A percentile compares a stretch with the other conserved stretches of the same genome.
phyloP scores from a whole-genome alignment of 2,329 filamentous ascomycete genomes.

The Fusarium bulbicola region DNA sequence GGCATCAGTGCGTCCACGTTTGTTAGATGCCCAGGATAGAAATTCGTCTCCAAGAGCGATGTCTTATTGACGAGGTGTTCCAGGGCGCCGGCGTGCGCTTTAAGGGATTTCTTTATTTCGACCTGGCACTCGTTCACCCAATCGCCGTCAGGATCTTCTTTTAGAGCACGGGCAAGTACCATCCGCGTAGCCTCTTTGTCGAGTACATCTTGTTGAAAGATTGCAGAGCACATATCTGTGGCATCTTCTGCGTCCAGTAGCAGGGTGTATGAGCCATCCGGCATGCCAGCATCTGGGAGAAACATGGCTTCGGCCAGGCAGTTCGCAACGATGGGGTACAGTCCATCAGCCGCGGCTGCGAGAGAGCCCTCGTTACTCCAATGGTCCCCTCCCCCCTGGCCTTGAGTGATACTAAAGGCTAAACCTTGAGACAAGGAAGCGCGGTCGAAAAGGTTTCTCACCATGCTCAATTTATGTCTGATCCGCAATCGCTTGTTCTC shows the following conservation, averaged over 20 bases:
- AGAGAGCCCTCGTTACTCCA: too few relatives aligned
- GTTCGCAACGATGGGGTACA: not conserved
- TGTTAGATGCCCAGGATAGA: not conserved
- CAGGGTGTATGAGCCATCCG: not conserved
- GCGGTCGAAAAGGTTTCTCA: not conserved
- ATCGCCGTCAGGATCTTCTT: not conserved
- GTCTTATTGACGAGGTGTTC: not conserved
- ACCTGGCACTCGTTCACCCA: not conserved
- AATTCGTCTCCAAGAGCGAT: not conserved
- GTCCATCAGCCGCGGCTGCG: too few relatives aligned
- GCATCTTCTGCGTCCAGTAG: not conserved
- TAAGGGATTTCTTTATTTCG: too few relatives aligned
- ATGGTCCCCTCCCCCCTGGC: too few relatives aligned
- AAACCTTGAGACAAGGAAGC: rapidly evolving
- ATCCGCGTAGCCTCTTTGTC: rapidly evolving
- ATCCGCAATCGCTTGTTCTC: not conserved
- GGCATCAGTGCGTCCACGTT: not conserved
- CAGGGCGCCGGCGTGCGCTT: not conserved
- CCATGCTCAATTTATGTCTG: not conserved
- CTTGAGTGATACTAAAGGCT: not conserved
- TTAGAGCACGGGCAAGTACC: not conserved
- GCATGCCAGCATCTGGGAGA: not conserved
- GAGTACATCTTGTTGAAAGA: not conserved
- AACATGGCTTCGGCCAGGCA: not conserved
- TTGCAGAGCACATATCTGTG: not conserved